Evolutionary conservation across 768 basidiomycete genomes (phyloP).

Genomic region (Lentinula lateritia): DNA sequence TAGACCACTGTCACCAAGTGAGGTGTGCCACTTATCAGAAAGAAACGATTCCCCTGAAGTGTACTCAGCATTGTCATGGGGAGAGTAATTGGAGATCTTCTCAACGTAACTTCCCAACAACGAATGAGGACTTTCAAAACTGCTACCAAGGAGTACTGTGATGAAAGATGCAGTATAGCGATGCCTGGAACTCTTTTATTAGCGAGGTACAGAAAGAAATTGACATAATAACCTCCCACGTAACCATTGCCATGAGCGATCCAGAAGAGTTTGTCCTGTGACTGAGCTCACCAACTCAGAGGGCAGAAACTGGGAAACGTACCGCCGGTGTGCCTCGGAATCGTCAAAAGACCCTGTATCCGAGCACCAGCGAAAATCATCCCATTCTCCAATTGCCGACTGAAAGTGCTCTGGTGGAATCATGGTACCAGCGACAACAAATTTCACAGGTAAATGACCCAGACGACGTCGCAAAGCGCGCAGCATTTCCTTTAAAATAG

Average conservation of each 20-base stretch:
- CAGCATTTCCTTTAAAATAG: constrained; percentile 3
- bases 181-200: not conserved
- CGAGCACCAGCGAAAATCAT: constrained; percentile 6
- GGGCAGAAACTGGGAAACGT: constrained; percentile 6
- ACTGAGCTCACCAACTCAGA: not conserved
- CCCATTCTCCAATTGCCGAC: not conserved
- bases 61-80: not conserved
- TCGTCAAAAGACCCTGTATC: constrained; percentile 7
- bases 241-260: constrained; percentile 10
- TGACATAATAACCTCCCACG: constrained; percentile 6
- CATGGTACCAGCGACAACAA: constrained; percentile 2
- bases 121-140: not conserved
- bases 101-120: not conserved
- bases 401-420: constrained; percentile 1
- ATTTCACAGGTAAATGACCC: not conserved
- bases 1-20: not conserved
- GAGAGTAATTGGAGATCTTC: not conserved
- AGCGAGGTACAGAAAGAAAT: too few relatives aligned
- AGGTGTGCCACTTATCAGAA: not conserved
- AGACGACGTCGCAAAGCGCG: not conserved
- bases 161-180: not conserved
- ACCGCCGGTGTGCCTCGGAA: not conserved
- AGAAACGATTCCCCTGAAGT: not conserved
- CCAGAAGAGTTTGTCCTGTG: not conserved
- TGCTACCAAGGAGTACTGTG: not conserved